Evolutionary conservation across 176 grass and related monocot species (phyloP).

Genomic region (Rhynchospora pubera): DNA sequence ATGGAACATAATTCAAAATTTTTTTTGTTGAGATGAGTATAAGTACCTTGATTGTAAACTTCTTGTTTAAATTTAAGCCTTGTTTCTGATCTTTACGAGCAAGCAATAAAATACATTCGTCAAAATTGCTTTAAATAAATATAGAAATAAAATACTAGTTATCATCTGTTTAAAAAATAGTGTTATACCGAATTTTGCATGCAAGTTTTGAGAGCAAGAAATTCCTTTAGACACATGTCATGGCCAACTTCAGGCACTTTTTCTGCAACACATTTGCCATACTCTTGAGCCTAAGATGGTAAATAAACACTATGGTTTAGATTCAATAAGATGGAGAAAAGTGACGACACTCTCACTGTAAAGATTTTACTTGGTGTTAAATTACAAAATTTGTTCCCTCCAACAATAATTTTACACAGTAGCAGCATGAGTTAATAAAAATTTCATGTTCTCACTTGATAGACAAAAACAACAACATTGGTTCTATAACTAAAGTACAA

Average conservation of each 20-base stretch:
- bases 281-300: conserved; percentile 62
- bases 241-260: conserved; percentile 79
- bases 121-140: background rate
- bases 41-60: conserved; percentile 3
- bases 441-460: background rate
- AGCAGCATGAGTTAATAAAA: background rate
- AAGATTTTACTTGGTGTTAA: conserved; percentile 1
- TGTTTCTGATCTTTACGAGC: conserved; percentile 54
- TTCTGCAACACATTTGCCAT: conserved; percentile 57
- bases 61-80: conserved; percentile 38
- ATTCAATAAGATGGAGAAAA: background rate
- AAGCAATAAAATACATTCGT: conserved; percentile 14
- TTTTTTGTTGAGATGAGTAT: background rate
- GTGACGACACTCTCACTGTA: background rate
- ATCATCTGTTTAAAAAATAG: background rate
- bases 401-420: background rate
- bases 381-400: background rate
- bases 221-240: conserved; percentile 93
- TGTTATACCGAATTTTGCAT: conserved; percentile 73
- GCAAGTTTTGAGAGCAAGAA: conserved; percentile 83
- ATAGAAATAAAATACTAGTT: background rate
- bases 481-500: background rate
- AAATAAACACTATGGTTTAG: background rate
- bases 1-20: conserved; percentile 1
- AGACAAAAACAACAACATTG: background rate